phyloP scores from a whole-genome alignment of 2,329 filamentous ascomycete genomes.

The Monosporascus sp. region DNA sequence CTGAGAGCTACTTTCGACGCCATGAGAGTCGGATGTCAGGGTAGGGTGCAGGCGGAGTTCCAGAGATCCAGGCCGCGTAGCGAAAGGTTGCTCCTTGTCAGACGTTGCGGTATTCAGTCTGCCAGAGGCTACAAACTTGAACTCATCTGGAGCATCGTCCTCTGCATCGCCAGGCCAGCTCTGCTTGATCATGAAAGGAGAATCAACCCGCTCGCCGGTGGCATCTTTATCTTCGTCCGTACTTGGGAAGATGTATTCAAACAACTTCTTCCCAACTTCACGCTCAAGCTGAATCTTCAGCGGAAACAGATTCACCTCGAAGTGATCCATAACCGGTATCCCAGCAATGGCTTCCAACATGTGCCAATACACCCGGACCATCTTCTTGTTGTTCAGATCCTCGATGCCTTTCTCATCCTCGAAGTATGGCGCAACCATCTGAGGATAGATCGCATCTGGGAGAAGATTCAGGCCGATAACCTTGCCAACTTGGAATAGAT shows the following conservation, averaged over 20 bases:
- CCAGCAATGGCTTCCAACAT: conserved; percentile 98
- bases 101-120: conserved; percentile 31
- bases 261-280: conserved; percentile 86
- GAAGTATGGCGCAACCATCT: conserved; percentile 88
- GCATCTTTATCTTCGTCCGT: conserved; percentile 50
- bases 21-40: conserved; percentile 51
- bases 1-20: conserved; percentile 23
- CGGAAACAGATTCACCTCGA: conserved; percentile 89
- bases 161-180: conserved; percentile 40
- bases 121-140: conserved; percentile 31
- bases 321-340: conserved; percentile 94
- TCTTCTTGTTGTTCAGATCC: conserved; percentile 63
- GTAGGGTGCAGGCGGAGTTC: conserved; percentile 82
- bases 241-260: conserved; percentile 96
- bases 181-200: conserved; percentile 52
- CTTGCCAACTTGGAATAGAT: conserved; percentile 81
- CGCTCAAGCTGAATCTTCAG: conserved; percentile 90
- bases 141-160: conserved; percentile 40
- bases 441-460: conserved; percentile 85
- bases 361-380: conserved; percentile 94
- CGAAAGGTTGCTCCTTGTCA: conserved; percentile 49
- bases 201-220: conserved; percentile 43
- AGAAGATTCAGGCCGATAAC: conserved; percentile 87
- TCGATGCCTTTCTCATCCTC: conserved; percentile 56
- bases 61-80: conserved; percentile 65